A percentile compares a stretch with the other conserved stretches of the same genome.
These are phyloP conservation scores for Colletotrichum sp. DNA, from an alignment of 2,329 filamentous ascomycete genomes.

Conservation along the genomic window DNA sequence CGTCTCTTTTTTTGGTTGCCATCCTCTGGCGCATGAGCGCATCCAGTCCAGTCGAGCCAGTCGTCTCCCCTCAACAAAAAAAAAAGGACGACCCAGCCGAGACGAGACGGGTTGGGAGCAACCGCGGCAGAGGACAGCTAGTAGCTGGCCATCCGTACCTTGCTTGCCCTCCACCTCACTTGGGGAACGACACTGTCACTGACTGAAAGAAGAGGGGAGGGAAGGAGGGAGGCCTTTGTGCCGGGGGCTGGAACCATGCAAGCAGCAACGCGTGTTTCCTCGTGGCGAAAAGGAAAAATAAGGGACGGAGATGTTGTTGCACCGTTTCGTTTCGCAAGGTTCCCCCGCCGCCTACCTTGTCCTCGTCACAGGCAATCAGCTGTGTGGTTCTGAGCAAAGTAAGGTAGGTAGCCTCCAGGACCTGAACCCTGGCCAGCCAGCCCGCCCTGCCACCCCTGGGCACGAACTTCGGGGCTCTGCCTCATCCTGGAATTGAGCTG, in stretches of 20 bases:
- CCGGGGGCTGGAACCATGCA: not conserved
- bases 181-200: not conserved
- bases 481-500: slow-evolving; percentile 7
- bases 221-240: not conserved
- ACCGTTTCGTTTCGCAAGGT: slow-evolving; percentile 9
- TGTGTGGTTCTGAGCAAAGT: not conserved
- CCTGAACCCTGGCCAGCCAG: not conserved
- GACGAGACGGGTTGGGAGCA: not conserved
- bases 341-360: not conserved
- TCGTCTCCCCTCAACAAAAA: slow-evolving; percentile 3
- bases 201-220: not conserved
- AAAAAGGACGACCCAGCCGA: not conserved
- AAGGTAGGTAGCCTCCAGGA: not conserved
- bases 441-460: not conserved
- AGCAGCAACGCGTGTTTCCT: slow-evolving; percentile 1
- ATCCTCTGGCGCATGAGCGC: not conserved
- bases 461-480: not conserved
- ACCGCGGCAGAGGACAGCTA: not conserved
- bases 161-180: not conserved
- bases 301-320: slow-evolving; percentile 11
- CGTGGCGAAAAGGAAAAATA: not conserved
- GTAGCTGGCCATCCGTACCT: not conserved
- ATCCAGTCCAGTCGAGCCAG: not conserved
- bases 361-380: not conserved
- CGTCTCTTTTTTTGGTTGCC: not conserved